These are phyloP conservation scores for Diaporthe amygdali DNA, from an alignment of 2,329 filamentous ascomycete genomes.

Conservation along the genomic window DNA sequence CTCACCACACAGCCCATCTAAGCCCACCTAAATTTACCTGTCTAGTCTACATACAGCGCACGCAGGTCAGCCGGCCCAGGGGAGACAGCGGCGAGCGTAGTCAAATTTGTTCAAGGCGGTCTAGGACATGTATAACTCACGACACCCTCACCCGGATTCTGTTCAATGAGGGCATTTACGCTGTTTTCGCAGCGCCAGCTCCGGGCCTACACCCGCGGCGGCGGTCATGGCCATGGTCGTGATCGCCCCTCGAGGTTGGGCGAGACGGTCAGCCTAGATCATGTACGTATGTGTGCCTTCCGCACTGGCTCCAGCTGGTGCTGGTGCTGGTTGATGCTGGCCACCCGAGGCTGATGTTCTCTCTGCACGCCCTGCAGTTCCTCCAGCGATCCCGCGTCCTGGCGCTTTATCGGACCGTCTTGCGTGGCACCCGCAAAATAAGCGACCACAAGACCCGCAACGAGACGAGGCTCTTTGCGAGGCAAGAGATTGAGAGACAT, in stretches of 20 bases:
- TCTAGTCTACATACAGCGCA: too few species aligned
- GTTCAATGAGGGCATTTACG: constrained; percentile 28
- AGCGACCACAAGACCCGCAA: constrained; percentile 52
- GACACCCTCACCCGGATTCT: not conserved
- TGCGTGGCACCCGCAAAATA: constrained; percentile 60
- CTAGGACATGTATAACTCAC: not conserved
- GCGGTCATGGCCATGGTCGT: constrained; percentile 42
- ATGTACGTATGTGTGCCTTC: constrained; percentile 48
- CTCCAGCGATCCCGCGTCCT: constrained; percentile 61
- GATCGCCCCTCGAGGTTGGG: constrained; percentile 42
- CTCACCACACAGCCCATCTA: too few species aligned
- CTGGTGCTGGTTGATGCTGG: not conserved
- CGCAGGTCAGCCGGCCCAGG: too few species aligned
- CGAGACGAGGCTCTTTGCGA: constrained; percentile 63
- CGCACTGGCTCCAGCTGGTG: not conserved
- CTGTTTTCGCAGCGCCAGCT: constrained; percentile 28
- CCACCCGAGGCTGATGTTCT: not conserved
- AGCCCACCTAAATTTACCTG: too few species aligned
- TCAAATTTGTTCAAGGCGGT: too few species aligned
- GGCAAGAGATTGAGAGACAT: constrained; percentile 67
- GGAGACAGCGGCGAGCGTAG: too few species aligned
- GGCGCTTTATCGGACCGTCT: constrained; percentile 62
- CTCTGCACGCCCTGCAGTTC: constrained; percentile 54
- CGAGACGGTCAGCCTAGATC: constrained; percentile 60
- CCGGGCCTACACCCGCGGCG: too few species aligned